Evolutionary conservation across 2,329 filamentous ascomycete genomes (phyloP).

Genomic region (Shiraia sp.): DNA sequence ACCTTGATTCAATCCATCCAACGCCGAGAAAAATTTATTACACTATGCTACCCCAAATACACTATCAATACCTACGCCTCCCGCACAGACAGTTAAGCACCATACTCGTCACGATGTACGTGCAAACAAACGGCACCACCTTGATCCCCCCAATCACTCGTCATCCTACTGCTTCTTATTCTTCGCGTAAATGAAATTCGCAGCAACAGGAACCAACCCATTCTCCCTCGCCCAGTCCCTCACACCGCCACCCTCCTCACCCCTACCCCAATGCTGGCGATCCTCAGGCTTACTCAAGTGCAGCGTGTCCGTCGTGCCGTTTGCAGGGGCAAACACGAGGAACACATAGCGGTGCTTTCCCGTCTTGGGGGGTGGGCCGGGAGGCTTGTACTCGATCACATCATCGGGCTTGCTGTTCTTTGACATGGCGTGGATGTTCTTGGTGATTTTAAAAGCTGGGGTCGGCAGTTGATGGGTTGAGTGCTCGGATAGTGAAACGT

Average conservation of each 20-base stretch:
- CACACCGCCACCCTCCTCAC: constrained; percentile 53
- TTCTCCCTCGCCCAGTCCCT: constrained; percentile 56
- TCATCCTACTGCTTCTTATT: constrained; percentile 58
- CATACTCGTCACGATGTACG: too few relatives aligned
- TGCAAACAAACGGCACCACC: too few relatives aligned
- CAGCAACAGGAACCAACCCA: constrained; percentile 51
- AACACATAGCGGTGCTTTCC: constrained; percentile 63
- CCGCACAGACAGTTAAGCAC: too few relatives aligned
- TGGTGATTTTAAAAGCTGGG: too few relatives aligned
- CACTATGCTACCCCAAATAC: too few relatives aligned
- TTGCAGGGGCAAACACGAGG: constrained; percentile 52
- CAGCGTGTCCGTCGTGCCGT: constrained; percentile 48
- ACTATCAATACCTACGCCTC: too few relatives aligned
- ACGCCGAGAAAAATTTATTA: too few relatives aligned
- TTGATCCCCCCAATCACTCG: constrained; percentile 9
- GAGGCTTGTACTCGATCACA: constrained; percentile 57
- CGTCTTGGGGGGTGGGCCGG: constrained; percentile 59
- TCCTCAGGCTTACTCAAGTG: constrained; percentile 53
- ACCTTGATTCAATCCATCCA: too few relatives aligned
- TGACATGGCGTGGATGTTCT: constrained; percentile 6
- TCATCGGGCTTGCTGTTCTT: constrained; percentile 35
- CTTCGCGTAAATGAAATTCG: constrained; percentile 53
- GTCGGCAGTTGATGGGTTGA: too few relatives aligned
- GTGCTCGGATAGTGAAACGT: constrained; percentile 40
- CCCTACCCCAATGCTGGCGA: constrained; percentile 61